Evolutionary conservation across 2,329 filamentous ascomycete species (phyloP), one percentile per base, ranked within the genome.

Genomic region (Pseudonectria foliicola): DNA sequence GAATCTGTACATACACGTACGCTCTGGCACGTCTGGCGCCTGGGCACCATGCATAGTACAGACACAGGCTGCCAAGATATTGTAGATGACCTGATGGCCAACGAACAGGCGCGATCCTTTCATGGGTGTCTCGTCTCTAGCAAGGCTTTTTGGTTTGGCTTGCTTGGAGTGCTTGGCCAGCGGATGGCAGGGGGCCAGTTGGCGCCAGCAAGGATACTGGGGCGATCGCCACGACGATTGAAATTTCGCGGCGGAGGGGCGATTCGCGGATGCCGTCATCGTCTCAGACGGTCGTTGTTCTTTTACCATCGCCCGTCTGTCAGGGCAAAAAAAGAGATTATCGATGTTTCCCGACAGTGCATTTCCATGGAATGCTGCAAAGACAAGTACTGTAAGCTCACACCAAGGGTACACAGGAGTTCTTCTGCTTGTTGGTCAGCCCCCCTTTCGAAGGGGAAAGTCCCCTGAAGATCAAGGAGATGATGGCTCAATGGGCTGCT

Each of bases 211-310:
- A 34, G 30, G 39, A 25, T 32, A 14, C 16, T 25, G 27, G 25
- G 13, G 24, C 24, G 50, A 53, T 52, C 48, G 27, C 38, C 38
- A 33, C 42, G 52, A 39, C 49, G 49, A 55, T 55, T 51, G 44
- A 54, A 54, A 54, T 55, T 51, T 52, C 39, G 24, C 33, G 35
- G 14, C n/a, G 30, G 30, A 33, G 41, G 34, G 29, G 16, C 28
- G 33, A 31, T 25, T 11, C 12, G 31, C 25, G 18, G 18, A 21
- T 21, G 18, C 18, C 18, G 21, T 33, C 38, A 31, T 23, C 37
- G 39, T 40, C 42, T 41, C 34, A 37, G 29, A 25, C 31, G 29
- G 16, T 13, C 13, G 13, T 23, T 31, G 25, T 24, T 15, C 8
- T 21, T 8, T 21, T 21, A 8, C 18, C 8, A 6, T 21, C 8